phyloP scores from a whole-genome alignment of 164 flowering plant species.

The Liquidambar formosana region DNA sequence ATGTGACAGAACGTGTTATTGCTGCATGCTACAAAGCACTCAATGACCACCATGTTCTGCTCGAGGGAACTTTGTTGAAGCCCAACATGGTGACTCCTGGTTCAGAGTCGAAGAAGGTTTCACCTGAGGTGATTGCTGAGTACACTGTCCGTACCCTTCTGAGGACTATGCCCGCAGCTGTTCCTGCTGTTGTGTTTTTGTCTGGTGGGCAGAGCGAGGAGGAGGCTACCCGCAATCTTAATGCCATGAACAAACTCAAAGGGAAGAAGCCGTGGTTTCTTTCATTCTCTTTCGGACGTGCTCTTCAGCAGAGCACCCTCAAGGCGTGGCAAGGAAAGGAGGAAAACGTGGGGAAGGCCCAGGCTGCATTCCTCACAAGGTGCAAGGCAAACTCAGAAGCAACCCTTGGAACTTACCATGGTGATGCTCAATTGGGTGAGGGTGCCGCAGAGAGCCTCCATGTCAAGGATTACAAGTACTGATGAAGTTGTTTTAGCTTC shows the following conservation, averaged over 20 bases:
- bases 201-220: conserved; percentile 88
- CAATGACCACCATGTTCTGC: conserved; percentile 76
- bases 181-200: conserved; percentile 76
- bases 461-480: conserved; percentile 83
- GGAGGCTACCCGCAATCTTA: conserved; percentile 68
- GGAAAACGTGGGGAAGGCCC: conserved; percentile 64
- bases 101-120: conserved; percentile 59
- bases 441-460: conserved; percentile 80
- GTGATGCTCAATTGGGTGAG: conserved; percentile 52
- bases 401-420: conserved; percentile 70
- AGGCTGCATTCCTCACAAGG: conserved; percentile 57
- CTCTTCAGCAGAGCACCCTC: conserved; percentile 79
- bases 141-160: conserved; percentile 65
- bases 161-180: conserved; percentile 73
- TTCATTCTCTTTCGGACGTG: conserved; percentile 76
- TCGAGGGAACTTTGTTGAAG: conserved; percentile 77
- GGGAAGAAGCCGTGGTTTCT: conserved; percentile 79
- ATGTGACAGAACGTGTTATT: conserved; percentile 69
- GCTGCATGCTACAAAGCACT: conserved; percentile 82
- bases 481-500: conserved; percentile 6
- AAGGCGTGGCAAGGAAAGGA: conserved; percentile 79
- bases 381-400: conserved; percentile 84
- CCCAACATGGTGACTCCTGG: conserved; percentile 92
- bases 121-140: conserved; percentile 70
- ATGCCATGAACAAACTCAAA: conserved; percentile 76